Evolutionary conservation across 345 rosid species (phyloP).

Genomic region (Rhodamnia rubescens): DNA sequence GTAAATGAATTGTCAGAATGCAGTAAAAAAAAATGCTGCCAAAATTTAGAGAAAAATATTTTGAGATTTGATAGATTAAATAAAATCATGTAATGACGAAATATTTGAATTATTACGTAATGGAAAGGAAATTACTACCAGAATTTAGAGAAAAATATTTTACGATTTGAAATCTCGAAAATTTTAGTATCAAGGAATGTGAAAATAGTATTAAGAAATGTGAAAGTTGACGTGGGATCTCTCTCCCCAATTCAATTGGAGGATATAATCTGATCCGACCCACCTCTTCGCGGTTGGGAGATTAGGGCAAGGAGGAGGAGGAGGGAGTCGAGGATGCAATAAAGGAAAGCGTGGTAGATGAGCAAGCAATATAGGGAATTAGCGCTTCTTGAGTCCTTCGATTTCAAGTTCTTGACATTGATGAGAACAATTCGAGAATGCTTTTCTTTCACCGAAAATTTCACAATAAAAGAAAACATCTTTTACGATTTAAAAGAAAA

Average conservation of each 20-base stretch:
- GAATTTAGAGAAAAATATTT: no score
- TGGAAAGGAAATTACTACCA: background rate
- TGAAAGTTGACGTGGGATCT: background rate
- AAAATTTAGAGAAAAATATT: no score
- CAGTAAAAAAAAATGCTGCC: no score
- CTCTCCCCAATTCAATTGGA: no score
- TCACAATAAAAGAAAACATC: fast-evolving
- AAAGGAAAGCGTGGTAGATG: background rate
- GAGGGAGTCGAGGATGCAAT: no score
- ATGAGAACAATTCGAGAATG: background rate
- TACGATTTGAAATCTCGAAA: background rate
- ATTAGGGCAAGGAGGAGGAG: no score
- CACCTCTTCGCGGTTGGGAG: no score
- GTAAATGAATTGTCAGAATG: no score
- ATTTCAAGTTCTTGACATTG: background rate
- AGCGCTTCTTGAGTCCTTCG: background rate
- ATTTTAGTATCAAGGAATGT: background rate
- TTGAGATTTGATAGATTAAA: background rate
- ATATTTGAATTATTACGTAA: background rate
- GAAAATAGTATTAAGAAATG: background rate
- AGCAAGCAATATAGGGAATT: background rate
- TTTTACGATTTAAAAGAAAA: background rate
- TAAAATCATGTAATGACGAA: background rate
- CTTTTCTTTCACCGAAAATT: background rate
- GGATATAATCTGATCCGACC: no score